Evolutionary conservation across 495 filamentous ascomycete species (phyloP).

Genomic region (Cudoniella acicularis): DNA sequence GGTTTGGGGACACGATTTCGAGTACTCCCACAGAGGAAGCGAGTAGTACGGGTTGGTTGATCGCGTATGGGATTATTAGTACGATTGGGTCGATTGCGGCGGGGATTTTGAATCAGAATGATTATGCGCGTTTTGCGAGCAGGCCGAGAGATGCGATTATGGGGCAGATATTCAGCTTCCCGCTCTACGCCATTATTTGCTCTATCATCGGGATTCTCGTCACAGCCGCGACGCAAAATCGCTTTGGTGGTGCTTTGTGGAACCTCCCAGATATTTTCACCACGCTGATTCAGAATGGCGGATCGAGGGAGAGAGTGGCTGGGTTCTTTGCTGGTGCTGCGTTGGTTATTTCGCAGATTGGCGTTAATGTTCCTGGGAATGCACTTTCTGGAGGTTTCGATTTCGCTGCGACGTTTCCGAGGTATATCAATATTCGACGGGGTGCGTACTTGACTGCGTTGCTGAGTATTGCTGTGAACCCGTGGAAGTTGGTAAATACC

Average conservation of each 20-base stretch:
- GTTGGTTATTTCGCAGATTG: constrained; percentile 25
- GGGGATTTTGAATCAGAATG: constrained; percentile 35
- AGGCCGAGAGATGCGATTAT: constrained; percentile 22
- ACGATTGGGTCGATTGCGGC: constrained; percentile 35
- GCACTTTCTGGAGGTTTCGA: constrained; percentile 26
- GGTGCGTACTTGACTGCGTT: constrained; percentile 38
- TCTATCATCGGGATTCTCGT: constrained; percentile 2
- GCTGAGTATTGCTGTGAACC: constrained; percentile 38
- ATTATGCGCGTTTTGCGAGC: constrained; percentile 29
- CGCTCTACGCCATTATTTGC: constrained; percentile 2
- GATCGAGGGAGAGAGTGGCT: constrained; percentile 24
- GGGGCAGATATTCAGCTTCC: constrained; percentile 22
- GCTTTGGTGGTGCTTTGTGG: background rate
- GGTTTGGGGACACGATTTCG: constrained; percentile 21
- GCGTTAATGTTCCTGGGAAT: constrained; percentile 28
- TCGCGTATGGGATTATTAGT: constrained; percentile 31
- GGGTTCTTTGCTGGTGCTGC: constrained; percentile 31
- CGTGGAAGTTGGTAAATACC: constrained; percentile 46
- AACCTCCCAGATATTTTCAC: constrained; percentile 3
- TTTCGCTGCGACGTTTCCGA: constrained; percentile 35
- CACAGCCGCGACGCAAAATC: background rate
- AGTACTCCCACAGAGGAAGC: constrained; percentile 3
- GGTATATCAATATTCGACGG: constrained; percentile 45
- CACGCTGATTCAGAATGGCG: background rate
- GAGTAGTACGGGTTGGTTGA: constrained; percentile 25